Conservation (phyloP, 2,329 filamentous ascomycete genomes). For the Sporothrix sp. region DNA sequence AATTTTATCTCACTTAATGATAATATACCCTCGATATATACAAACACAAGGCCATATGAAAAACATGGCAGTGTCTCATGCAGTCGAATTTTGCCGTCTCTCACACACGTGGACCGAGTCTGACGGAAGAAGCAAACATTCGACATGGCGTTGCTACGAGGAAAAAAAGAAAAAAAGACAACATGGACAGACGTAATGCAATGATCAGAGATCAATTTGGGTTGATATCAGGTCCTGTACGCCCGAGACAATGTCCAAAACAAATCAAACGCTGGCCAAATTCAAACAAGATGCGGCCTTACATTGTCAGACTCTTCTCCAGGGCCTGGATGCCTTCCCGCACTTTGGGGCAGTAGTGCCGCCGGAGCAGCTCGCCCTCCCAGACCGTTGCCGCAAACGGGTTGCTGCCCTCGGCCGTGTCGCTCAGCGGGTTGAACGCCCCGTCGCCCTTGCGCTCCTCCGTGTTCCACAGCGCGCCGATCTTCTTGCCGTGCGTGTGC, state of each 20-base stretch:
- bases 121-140: too few relatives aligned
- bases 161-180: neutral
- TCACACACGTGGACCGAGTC: too few relatives aligned
- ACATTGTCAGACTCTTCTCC: conserved; percentile 50
- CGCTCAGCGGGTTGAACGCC: conserved; percentile 62
- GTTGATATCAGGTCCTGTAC: too few relatives aligned
- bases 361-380: conserved; percentile 80
- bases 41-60: too few relatives aligned
- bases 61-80: too few relatives aligned
- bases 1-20: too few relatives aligned
- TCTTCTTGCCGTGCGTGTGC: conserved; percentile 71
- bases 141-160: too few relatives aligned
- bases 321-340: conserved; percentile 61
- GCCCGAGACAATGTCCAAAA: too few relatives aligned
- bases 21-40: too few relatives aligned
- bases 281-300: neutral
- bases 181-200: too few relatives aligned
- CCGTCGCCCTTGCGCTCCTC: conserved; percentile 91
- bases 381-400: conserved; percentile 84
- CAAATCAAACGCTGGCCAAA: neutral
- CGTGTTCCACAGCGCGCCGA: conserved; percentile 83
- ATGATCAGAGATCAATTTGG: too few relatives aligned
- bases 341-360: conserved; percentile 81
- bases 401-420: conserved; percentile 75
- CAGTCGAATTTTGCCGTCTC: too few relatives aligned